A percentile compares a stretch with the other conserved stretches of the same genome.
These are phyloP conservation scores for Tetradesmus obliquus DNA, from an alignment of 139 green algal genomes.

Conservation along the genomic window DNA sequence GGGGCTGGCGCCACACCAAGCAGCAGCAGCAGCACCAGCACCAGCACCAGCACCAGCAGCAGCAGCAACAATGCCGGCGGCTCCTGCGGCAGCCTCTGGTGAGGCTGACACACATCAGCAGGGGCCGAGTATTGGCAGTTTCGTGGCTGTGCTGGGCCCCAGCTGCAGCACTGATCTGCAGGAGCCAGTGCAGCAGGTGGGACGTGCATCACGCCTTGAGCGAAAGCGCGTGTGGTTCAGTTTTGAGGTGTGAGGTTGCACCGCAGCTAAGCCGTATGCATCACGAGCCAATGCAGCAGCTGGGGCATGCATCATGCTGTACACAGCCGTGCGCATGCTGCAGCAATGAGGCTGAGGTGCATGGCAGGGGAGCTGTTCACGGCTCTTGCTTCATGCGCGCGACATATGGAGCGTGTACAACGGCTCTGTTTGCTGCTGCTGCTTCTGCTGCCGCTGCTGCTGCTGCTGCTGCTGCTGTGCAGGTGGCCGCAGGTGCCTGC, in stretches of 20 bases:
- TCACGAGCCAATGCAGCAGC: too few species aligned
- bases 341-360: too few species aligned
- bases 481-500: slow-evolving; percentile 27
- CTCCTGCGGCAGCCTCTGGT: too few species aligned
- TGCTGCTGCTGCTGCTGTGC: not conserved
- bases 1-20: not conserved
- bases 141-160: not conserved
- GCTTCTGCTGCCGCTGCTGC: too few species aligned
- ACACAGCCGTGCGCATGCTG: too few species aligned
- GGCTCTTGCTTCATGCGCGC: too few species aligned
- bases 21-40: not conserved
- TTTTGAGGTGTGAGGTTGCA: too few species aligned
- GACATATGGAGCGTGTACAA: not conserved
- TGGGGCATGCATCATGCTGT: too few species aligned
- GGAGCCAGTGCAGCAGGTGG: not conserved
- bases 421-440: not conserved
- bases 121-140: not conserved
- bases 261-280: too few species aligned
- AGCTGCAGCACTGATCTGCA: not conserved
- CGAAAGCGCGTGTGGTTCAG: too few species aligned
- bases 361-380: too few species aligned
- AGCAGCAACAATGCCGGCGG: not conserved
- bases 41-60: not conserved
- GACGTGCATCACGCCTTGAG: too few species aligned
- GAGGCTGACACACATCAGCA: not conserved